Percentiles rank a stretch among this genome's conserved stretches.
Evolutionary conservation across 129 eudicot genomes (phyloP).

Genomic region (Lactuca saligna): DNA sequence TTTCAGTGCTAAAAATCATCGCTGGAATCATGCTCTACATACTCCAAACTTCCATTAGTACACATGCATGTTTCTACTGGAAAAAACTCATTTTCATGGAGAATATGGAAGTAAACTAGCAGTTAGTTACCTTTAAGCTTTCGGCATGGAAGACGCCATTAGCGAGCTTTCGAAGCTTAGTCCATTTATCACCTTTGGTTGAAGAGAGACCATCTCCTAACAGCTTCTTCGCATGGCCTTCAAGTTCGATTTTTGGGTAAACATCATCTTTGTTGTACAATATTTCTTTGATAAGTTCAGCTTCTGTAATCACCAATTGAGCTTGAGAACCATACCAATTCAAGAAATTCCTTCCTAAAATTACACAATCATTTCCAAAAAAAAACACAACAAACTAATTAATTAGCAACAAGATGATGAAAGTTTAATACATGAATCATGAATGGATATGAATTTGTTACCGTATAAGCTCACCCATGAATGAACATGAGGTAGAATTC

Average conservation of each 20-base stretch:
- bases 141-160: conserved; percentile 63
- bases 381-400: not conserved
- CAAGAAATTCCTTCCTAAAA: conserved; percentile 50
- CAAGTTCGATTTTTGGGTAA: conserved; percentile 54
- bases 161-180: conserved; percentile 65
- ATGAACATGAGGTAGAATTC: conserved; percentile 67
- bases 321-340: conserved; percentile 69
- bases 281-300: conserved; percentile 58
- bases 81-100: too few relatives aligned
- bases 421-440: not conserved
- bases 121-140: conserved; percentile 54
- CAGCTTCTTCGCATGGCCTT: conserved; percentile 60
- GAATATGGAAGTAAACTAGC: not conserved
- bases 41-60: not conserved
- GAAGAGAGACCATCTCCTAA: conserved; percentile 71
- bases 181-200: conserved; percentile 66
- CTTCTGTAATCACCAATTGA: conserved; percentile 68
- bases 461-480: conserved; percentile 54
- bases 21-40: conserved; percentile 60
- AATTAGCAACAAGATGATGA: conserved; percentile 1
- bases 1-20: conserved; percentile 48
- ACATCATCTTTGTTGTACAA: conserved; percentile 48
- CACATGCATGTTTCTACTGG: not conserved
- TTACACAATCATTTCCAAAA: not conserved
- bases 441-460: conserved; percentile 20